A percentile compares a stretch with the other conserved stretches of the same genome.
These are phyloP conservation scores for Pseudoturritis turrita DNA, from an alignment of 345 rosid species.

Conservation along the genomic window DNA sequence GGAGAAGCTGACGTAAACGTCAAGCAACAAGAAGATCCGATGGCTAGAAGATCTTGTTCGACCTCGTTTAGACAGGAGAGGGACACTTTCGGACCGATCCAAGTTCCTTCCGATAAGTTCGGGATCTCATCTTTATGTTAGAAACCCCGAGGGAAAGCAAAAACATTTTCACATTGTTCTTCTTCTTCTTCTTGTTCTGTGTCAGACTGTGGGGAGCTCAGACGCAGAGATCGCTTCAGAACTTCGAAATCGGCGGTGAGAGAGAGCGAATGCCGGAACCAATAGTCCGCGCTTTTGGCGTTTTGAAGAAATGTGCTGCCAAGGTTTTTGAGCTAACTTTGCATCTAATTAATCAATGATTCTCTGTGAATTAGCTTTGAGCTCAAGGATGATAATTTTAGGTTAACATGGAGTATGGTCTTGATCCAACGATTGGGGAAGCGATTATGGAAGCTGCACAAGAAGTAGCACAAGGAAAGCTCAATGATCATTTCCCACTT, in stretches of 20 bases:
- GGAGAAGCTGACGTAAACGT: no score
- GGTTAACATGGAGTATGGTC: slow-evolving; percentile 92
- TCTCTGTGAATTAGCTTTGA: background rate
- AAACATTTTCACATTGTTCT: background rate
- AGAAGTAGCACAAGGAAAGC: slow-evolving; percentile 88
- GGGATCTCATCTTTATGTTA: slow-evolving; percentile 17
- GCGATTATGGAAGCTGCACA: slow-evolving; percentile 92
- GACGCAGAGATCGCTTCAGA: slow-evolving; percentile 90
- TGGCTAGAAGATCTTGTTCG: slow-evolving; percentile 39
- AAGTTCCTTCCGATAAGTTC: slow-evolving; percentile 79
- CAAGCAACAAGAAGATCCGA: no score
- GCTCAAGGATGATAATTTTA: slow-evolving; percentile 17
- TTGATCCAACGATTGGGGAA: slow-evolving; percentile 75
- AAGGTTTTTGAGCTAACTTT: slow-evolving; percentile 42
- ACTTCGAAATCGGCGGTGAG: slow-evolving; percentile 91
- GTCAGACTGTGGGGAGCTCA: slow-evolving; percentile 95
- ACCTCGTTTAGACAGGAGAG: slow-evolving; percentile 77
- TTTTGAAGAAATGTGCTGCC: slow-evolving; percentile 93
- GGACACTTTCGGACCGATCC: slow-evolving; percentile 91
- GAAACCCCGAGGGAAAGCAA: background rate
- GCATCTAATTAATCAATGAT: background rate
- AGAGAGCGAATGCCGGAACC: slow-evolving; percentile 96
- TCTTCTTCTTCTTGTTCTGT: background rate
- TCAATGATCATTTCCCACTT: slow-evolving; percentile 85
- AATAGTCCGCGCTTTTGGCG: slow-evolving; percentile 85